phyloP scores from a whole-genome alignment of 768 basidiomycete genomes.

The Calocera viscosa region DNA sequence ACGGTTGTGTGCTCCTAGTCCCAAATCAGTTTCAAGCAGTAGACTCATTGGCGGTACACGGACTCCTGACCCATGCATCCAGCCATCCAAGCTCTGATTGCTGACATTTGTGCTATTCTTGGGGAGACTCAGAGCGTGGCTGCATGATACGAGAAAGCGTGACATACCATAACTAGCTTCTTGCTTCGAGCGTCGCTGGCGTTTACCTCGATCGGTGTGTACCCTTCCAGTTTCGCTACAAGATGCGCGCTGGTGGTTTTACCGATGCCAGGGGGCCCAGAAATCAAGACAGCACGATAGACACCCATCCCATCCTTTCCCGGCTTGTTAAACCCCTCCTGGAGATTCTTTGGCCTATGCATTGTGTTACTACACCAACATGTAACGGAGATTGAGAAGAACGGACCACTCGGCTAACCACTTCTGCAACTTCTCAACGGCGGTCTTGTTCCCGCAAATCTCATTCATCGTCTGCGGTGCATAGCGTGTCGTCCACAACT shows the following conservation, averaged over 20 bases:
- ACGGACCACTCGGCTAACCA: constrained; percentile 84
- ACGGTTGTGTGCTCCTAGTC: constrained; percentile 43
- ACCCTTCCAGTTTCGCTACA: constrained; percentile 79
- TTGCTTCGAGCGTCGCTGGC: constrained; percentile 93
- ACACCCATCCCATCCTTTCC: constrained; percentile 82
- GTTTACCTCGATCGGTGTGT: constrained; percentile 87
- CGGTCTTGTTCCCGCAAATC: constrained; percentile 87
- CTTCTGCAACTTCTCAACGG: constrained; percentile 72
- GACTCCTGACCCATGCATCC: constrained; percentile 50
- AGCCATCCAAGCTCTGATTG: constrained; percentile 80
- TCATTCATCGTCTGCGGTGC: constrained; percentile 80
- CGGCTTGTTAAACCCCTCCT: constrained; percentile 78
- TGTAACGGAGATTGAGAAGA: not conserved
- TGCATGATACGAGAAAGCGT: not conserved
- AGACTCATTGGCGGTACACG: constrained; percentile 14
- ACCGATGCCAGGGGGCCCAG: constrained; percentile 91
- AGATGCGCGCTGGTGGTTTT: constrained; percentile 95
- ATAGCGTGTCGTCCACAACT: constrained; percentile 93
- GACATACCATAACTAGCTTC: constrained; percentile 77
- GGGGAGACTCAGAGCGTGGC: not conserved
- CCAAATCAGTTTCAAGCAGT: not conserved
- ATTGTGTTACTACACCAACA: not conserved
- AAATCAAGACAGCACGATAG: constrained; percentile 77
- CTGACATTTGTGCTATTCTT: constrained; percentile 84
- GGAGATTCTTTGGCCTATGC: constrained; percentile 58